phyloP scores from a whole-genome alignment of 169 alveolate genomes.

The Plasmodium fragile region DNA sequence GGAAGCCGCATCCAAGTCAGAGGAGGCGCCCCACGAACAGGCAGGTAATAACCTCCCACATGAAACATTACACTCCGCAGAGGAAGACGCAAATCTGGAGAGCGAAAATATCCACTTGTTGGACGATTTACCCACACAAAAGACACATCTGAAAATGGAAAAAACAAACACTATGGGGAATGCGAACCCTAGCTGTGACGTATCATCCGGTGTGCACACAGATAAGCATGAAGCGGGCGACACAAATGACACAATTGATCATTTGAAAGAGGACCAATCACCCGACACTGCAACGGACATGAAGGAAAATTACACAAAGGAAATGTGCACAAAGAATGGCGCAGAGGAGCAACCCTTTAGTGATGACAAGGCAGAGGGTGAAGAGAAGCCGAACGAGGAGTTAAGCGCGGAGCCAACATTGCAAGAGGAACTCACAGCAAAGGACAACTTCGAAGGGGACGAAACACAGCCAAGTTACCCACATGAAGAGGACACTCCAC shows the following conservation, averaged over 20 bases:
- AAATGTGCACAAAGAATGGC: neutral
- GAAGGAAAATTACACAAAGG: neutral
- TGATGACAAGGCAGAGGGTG: neutral
- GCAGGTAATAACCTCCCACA: neutral
- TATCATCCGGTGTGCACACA: neutral
- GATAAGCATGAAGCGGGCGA: neutral
- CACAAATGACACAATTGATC: neutral
- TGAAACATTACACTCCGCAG: neutral
- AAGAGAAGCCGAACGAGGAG: neutral
- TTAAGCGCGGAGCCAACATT: neutral
- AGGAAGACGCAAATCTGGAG: neutral
- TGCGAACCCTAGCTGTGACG: neutral
- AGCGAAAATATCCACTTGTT: neutral
- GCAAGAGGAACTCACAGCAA: neutral
- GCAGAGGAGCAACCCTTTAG: neutral
- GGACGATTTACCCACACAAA: neutral
- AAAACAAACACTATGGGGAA: neutral
- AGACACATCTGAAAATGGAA: neutral
- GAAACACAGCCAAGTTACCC: neutral
- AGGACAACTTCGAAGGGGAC: neutral
- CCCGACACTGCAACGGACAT: neutral
- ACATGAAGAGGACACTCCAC: neutral
- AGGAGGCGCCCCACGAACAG: neutral
- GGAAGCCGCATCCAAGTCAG: neutral
- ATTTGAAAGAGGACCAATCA: neutral